Evolutionary conservation across 352 stramenopile genomes (phyloP).

Genomic region (Globisporangium lucens): DNA sequence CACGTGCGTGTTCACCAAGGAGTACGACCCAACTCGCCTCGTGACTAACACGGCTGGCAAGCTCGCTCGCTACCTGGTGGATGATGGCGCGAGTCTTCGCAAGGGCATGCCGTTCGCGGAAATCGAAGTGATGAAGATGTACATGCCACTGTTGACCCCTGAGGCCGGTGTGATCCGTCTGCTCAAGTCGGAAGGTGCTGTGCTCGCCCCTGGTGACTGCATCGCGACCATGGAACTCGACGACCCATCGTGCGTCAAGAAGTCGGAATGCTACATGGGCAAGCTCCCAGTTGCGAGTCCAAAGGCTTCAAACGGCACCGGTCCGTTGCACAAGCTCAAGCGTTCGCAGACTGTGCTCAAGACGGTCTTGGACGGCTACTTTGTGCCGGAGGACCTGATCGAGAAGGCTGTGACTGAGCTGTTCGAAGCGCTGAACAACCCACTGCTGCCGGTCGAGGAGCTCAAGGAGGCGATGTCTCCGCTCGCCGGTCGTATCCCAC

Average conservation of each 20-base stretch:
- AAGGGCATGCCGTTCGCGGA: constrained; percentile 86
- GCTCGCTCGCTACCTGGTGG: constrained; percentile 98
- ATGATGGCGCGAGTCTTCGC: constrained; percentile 90
- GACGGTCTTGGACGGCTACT: constrained; percentile 95
- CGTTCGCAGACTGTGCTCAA: constrained; percentile 84
- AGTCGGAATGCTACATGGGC: constrained; percentile 90
- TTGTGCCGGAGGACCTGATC: constrained; percentile 80
- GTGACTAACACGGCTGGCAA: constrained; percentile 98
- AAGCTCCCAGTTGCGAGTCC: constrained; percentile 43
- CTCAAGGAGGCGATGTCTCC: constrained; percentile 97
- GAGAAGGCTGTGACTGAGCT: constrained; percentile 85
- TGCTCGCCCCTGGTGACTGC: constrained; percentile 95
- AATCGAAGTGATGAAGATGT: constrained; percentile 99
- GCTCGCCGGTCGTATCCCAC: constrained; percentile 94
- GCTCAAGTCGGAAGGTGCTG: constrained; percentile 94
- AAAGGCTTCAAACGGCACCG: constrained; percentile 33
- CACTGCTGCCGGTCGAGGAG: constrained; percentile 89
- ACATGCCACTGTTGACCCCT: constrained; percentile 98
- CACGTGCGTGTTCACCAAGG: constrained; percentile 98
- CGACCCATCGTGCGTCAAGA: constrained; percentile 96
- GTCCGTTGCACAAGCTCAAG: constrained; percentile 67
- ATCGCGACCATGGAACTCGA: constrained; percentile 97
- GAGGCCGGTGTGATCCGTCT: constrained; percentile 96
- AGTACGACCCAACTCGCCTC: constrained; percentile 98
- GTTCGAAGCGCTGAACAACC: constrained; percentile 62